phyloP scores from a whole-genome alignment of 2,329 filamentous ascomycete species.

The Diaporthe ilicicola region DNA sequence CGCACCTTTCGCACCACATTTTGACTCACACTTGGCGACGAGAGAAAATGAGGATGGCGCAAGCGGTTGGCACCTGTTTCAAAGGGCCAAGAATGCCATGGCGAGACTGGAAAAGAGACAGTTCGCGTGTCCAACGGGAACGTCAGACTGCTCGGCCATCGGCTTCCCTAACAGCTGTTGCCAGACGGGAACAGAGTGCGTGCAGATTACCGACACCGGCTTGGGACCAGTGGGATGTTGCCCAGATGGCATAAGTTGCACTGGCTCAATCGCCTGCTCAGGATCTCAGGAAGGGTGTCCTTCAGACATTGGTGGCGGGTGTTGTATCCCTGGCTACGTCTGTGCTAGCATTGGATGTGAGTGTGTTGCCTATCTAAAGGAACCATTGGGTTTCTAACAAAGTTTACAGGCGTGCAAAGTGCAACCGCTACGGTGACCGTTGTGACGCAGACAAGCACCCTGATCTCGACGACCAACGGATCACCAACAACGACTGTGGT shows the following conservation, averaged over 20 bases:
- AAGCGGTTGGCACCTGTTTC: constrained; percentile 43
- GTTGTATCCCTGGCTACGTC: constrained; percentile 76
- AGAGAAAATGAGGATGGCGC: not conserved
- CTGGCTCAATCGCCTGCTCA: constrained; percentile 70
- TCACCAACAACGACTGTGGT: constrained; percentile 50
- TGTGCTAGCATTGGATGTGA: constrained; percentile 77
- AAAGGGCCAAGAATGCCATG: constrained; percentile 56
- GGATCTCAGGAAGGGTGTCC: constrained; percentile 71
- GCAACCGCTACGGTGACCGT: constrained; percentile 36
- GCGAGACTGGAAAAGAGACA: constrained; percentile 62
- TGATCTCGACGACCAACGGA: constrained; percentile 48
- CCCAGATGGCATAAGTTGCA: constrained; percentile 69
- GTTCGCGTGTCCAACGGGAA: constrained; percentile 73
- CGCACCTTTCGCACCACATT: constrained; percentile 62
- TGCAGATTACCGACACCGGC: constrained; percentile 67
- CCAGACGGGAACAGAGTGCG: constrained; percentile 70
- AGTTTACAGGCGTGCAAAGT: constrained; percentile 45
- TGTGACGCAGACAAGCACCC: constrained; percentile 45
- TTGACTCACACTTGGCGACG: constrained; percentile 35
- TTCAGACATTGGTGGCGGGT: constrained; percentile 73
- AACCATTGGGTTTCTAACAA: constrained; percentile 11
- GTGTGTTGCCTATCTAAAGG: no score
- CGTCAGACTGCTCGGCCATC: constrained; percentile 70
- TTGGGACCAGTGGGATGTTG: constrained; percentile 80
- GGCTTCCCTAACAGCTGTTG: constrained; percentile 79